A percentile compares a stretch with the other conserved stretches of the same genome.
Conservation (phyloP, 129 eudicot genomes). For the Logfia minima region DNA sequence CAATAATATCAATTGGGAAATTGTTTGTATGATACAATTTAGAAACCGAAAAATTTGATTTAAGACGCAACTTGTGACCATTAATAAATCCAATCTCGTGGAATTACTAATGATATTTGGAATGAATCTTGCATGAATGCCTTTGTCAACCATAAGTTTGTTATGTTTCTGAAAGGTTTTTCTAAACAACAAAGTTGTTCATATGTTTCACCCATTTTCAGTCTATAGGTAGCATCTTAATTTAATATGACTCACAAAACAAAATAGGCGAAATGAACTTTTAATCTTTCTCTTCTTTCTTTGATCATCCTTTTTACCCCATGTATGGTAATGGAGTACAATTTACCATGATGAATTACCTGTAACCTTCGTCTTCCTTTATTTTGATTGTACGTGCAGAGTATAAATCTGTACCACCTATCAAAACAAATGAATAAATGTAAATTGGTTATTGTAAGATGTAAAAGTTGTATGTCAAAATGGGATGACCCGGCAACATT, state of each 20-base stretch:
- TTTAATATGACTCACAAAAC: not conserved
- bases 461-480: not conserved
- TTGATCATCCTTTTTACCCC: not conserved
- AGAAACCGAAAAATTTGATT: not conserved
- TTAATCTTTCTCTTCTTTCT: not conserved
- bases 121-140: not conserved
- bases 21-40: not conserved
- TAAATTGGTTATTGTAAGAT: constrained; percentile 11
- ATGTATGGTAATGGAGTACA: constrained; percentile 12
- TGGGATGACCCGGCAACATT: not conserved
- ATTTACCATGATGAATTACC: constrained; percentile 37
- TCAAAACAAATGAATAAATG: constrained; percentile 15
- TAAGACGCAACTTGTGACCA: not conserved
- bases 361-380: constrained; percentile 88
- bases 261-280: not conserved
- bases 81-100: not conserved
- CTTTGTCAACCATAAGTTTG: not conserved
- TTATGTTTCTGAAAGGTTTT: not conserved
- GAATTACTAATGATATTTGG: not conserved
- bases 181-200: not conserved
- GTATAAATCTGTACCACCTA: constrained; percentile 78
- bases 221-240: not conserved
- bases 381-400: constrained; percentile 87
- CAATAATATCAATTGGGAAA: constrained; percentile 17
- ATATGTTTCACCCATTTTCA: not conserved